phyloP scores from a whole-genome alignment of 2,329 filamentous ascomycete genomes.

The Pezicula radicicola region DNA sequence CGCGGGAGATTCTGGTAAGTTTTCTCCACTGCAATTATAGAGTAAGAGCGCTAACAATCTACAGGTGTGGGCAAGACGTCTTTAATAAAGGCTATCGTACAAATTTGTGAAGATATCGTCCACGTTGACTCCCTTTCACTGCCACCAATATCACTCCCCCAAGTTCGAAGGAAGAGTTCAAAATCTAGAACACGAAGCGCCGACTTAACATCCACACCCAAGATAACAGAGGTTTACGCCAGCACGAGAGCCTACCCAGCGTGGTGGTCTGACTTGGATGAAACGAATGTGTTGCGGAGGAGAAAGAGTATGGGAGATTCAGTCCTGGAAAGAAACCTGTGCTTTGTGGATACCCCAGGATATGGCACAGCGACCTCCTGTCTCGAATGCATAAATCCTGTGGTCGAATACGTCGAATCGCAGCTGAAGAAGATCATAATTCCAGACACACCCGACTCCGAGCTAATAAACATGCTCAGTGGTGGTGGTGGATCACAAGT shows the following conservation, averaged over 20 bases:
- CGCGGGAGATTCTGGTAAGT: constrained; percentile 70
- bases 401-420: constrained; percentile 70
- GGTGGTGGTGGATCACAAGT: constrained; percentile 81
- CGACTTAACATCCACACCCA: constrained; percentile 29
- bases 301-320: constrained; percentile 72
- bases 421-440: constrained; percentile 62
- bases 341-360: constrained; percentile 84
- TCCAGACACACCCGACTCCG: constrained; percentile 63
- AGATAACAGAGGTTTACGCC: constrained; percentile 68
- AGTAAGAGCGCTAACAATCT: constrained; percentile 10
- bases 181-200: constrained; percentile 21
- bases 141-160: constrained; percentile 25
- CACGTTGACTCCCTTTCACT: constrained; percentile 67
- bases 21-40: not conserved
- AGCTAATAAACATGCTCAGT: constrained; percentile 74
- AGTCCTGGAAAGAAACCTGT: constrained; percentile 86
- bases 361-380: constrained; percentile 50
- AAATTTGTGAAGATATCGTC: constrained; percentile 86
- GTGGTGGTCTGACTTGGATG: constrained; percentile 84
- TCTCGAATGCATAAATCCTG: constrained; percentile 55
- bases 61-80: constrained; percentile 84
- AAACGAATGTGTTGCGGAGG: constrained; percentile 55
- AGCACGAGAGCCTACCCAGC: constrained; percentile 81
- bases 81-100: constrained; percentile 82
- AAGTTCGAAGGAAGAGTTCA: constrained; percentile 21